Base-by-base conservation (phyloP, 768 basidiomycete genomes). In the Terana coerulea region DNA sequence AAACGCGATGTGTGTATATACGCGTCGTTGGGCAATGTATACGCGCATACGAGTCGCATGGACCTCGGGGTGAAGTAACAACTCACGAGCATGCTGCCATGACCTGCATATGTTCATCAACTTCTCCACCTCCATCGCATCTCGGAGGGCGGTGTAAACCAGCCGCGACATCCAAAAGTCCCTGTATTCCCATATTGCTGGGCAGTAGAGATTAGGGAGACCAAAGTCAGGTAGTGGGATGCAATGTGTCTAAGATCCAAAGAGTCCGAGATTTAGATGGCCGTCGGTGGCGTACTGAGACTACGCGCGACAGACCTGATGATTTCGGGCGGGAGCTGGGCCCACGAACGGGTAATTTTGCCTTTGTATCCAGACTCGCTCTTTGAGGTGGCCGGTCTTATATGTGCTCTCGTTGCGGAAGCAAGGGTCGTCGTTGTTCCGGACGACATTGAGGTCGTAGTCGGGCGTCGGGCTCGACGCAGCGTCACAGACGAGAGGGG, bases 61-160 rank as follows among this genome's bases (percentile, higher is more conserved):
- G n/a, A n/a, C n/a, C n/a, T n/a, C n/a, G n/a, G n/a, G n/a, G n/a
- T n/a, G n/a, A n/a, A n/a, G n/a, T n/a, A n/a, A n/a, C n/a, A n/a
- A 78, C 84, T 67, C 64, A 87, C 85, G 72, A 47, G 84, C 83
- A 30, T 60, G 60, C 41, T 69, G 67, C 85, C 85, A 88, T 47
- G 79, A 61, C 0, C 79, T 78, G 60, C 81, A 84, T 54, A 86
- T 71, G 34, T 67, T 59, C 84, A 86, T 86, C 47, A 88, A 60
- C 55, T 72, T 73, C 61, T 86, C 84, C 19, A 87, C 62, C 10
- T 81, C 77, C 21, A 69, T 64, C 17, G 79, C 77, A 70, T 87
- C 83, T 63, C 85, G 83, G 58, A 88, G 65, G 40, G 75, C 71
- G 10, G 75, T 73, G 64, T 79, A 88, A 1, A 83, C 77, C 67